Base-by-base conservation (phyloP, 192 early-diverging fungal species). In the Backusella australiensis region DNA sequence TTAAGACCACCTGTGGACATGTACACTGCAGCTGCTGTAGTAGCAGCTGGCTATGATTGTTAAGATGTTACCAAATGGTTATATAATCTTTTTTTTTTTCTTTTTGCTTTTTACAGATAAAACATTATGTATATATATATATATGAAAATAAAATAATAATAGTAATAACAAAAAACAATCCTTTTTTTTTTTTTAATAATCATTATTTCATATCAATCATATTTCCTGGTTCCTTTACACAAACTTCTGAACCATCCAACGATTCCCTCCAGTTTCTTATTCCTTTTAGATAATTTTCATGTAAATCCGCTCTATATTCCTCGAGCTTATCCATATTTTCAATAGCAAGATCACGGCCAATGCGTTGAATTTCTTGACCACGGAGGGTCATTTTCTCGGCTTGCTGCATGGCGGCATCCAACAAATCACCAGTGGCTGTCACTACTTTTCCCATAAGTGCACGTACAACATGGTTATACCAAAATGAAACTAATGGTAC, bases 401-500 rank as follows among this genome's bases (percentile, higher is more conserved):
- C 81, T 42, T 78, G 77, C 15, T 79, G 72, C 36, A 82, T 56
- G 29, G 88, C 88, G 12, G 86, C 80, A 65, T 85, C 80, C n/a
- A 89, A 36, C 49, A 89, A 83, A 46, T 86, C 86, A 12, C 88
- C 88, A n/a, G 85, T 84, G 19, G 81, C 74, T 15, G 84, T 86
- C 35, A 89, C 26, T 5, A 87, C 66, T 36, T 85, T 69, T n/a
- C 88, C 88, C 44, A 89, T 73, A 4, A 86, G 68, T 34, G 84
- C 80, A 53, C 88, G 74, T 12, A 86, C 81, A 23, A 89, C 85
- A 72, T 87, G 80, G 46, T 89, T 85, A 67, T 89, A 89, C 88
- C 88, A 89, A 82, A 84, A 89, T 26, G 81, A 85, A 38, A 89
- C 75, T 23, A 87, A 70, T 29, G 88, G 88, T 68, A 87, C 83